A percentile compares a stretch with the other conserved stretches of the same genome.
phyloP scores from a whole-genome alignment of 306 rosid species.

The Acacia melanoxylon region DNA sequence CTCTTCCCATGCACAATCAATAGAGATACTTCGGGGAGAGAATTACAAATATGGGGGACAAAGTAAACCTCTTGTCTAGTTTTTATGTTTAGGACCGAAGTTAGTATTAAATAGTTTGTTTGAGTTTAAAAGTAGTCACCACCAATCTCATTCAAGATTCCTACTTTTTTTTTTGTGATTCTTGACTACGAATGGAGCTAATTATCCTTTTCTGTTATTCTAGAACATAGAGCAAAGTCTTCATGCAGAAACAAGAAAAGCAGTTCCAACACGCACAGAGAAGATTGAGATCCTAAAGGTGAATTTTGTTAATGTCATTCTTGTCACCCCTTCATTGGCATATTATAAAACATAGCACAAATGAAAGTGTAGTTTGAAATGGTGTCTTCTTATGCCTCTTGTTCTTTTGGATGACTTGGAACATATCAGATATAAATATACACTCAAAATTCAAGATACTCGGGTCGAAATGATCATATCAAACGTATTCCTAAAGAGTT shows the following conservation, averaged over 20 bases:
- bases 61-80: too few species aligned
- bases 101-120: background rate
- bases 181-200: background rate
- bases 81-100: too few species aligned
- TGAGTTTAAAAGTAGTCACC: background rate
- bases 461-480: too few species aligned
- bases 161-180: background rate
- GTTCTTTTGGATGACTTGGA: background rate
- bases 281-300: conserved; percentile 12
- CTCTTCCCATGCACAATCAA: too few species aligned
- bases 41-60: too few species aligned
- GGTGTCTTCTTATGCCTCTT: background rate
- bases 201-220: conserved; percentile 16
- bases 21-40: too few species aligned
- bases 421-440: background rate
- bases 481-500: background rate
- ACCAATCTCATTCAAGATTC: background rate
- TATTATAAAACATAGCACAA: background rate
- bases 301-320: background rate
- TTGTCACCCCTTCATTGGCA: background rate
- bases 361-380: background rate
- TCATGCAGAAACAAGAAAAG: conserved; percentile 22
- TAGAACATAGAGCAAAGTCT: conserved; percentile 19
- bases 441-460: background rate
- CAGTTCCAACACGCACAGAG: conserved; percentile 9